These are phyloP conservation scores for Daldinia sp. DNA, from an alignment of 2,329 filamentous ascomycete species.

Conservation along the genomic window DNA sequence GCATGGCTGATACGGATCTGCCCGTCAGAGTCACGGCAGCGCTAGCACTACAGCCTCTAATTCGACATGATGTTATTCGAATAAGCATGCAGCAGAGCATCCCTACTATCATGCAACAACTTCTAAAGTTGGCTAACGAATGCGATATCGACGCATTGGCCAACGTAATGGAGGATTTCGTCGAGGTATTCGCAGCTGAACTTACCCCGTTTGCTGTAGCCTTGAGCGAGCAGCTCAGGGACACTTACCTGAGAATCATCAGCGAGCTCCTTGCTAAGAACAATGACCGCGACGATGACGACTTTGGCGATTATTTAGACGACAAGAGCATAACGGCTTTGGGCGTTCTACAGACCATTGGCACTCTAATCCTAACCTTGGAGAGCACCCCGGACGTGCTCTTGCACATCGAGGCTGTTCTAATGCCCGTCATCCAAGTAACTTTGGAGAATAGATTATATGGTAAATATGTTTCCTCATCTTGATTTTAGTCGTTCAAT, in stretches of 20 bases:
- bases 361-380: constrained; percentile 92
- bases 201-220: constrained; percentile 97
- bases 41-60: constrained; percentile 91
- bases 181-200: constrained; percentile 97
- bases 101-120: constrained; percentile 98
- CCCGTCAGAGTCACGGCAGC: constrained; percentile 95
- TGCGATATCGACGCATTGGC: constrained; percentile 96
- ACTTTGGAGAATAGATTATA: constrained; percentile 98
- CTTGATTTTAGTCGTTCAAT: constrained; percentile 33
- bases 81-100: constrained; percentile 98
- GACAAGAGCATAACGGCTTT: constrained; percentile 99
- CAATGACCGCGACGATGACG: constrained; percentile 76
- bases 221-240: constrained; percentile 91
- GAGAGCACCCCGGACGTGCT: constrained; percentile 98
- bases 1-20: constrained; percentile 92
- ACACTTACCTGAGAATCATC: constrained; percentile 95
- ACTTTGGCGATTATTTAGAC: constrained; percentile 90
- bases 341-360: constrained; percentile 96
- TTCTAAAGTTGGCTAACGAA: constrained; percentile 96
- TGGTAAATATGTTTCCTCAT: constrained; percentile 59
- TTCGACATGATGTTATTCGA: constrained; percentile 92
- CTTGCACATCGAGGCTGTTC: constrained; percentile 89
- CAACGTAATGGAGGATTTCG: constrained; percentile 99
- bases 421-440: constrained; percentile 97
- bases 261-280: constrained; percentile 91